Conservation (phyloP, 169 alveolate genomes). For the Sarcocystis neurona region DNA sequence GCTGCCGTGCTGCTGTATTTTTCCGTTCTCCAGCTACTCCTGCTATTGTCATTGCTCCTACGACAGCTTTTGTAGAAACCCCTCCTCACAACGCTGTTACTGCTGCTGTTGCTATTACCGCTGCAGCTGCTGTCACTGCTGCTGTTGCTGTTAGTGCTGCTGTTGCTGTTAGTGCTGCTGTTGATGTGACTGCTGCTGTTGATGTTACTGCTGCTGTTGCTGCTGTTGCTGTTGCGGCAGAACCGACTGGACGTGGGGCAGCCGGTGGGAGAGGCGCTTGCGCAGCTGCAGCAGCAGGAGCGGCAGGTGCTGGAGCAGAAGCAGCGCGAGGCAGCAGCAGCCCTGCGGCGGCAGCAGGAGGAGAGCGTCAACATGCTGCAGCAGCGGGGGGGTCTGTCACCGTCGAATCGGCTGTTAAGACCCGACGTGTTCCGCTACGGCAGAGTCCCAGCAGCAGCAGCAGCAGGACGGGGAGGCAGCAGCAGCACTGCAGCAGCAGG, state of each 20-base stretch:
- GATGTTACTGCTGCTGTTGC: neutral
- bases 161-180: neutral
- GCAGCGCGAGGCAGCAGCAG: constrained; percentile 9
- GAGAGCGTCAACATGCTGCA: too few species aligned
- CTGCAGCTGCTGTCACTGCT: too few species aligned
- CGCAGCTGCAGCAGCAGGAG: constrained; percentile 10
- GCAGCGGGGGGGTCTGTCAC: too few species aligned
- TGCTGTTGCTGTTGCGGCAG: neutral
- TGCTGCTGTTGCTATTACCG: too few species aligned
- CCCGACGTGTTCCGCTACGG: neutral
- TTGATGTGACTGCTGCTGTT: too few species aligned
- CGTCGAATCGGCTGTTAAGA: neutral
- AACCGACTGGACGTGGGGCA: neutral
- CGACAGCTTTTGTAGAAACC: too few species aligned
- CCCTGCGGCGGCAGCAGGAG: too few species aligned
- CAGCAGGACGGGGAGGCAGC: neutral
- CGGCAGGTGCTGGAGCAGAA: neutral
- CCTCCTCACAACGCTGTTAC: too few species aligned
- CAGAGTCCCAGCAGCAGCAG: neutral
- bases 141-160: neutral
- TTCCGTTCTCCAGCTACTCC: too few species aligned
- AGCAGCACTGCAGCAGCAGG: neutral
- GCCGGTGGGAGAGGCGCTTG: constrained; percentile 12
- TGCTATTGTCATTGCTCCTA: too few species aligned
- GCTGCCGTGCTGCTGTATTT: too few species aligned